These are phyloP conservation scores for Rhamnella rubrinervis DNA, from an alignment of 331 rosid species.

Conservation along the genomic window DNA sequence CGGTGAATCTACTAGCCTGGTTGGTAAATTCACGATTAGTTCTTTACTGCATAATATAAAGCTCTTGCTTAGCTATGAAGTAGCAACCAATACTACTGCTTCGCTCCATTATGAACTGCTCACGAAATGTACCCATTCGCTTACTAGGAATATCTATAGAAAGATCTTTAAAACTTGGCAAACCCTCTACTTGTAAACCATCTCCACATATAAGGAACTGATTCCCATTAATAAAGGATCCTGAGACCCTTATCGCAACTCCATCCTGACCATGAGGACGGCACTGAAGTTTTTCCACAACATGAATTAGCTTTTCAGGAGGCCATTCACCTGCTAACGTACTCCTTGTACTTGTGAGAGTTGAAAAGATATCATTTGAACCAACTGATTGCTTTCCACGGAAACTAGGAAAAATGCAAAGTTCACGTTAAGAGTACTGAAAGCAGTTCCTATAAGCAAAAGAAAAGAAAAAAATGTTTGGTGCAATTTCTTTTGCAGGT, in stretches of 20 bases:
- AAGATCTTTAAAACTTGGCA: constrained; percentile 86
- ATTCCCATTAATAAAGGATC: constrained; percentile 83
- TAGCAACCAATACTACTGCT: constrained; percentile 75
- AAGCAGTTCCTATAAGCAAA: too few species aligned
- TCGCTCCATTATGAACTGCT: constrained; percentile 81
- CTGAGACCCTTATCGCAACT: constrained; percentile 85
- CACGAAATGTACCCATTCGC: constrained; percentile 86
- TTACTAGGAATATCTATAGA: constrained; percentile 63
- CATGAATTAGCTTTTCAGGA: constrained; percentile 84
- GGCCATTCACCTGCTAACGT: constrained; percentile 95
- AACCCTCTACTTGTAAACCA: constrained; percentile 89
- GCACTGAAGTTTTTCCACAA: constrained; percentile 86
- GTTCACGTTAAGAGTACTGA: neutral
- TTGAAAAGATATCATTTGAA: constrained; percentile 49
- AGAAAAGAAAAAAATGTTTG: too few species aligned
- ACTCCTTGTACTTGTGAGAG: constrained; percentile 62
- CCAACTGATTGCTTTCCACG: constrained; percentile 71
- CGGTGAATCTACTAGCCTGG: neutral
- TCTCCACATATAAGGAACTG: constrained; percentile 98
- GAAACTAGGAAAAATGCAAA: constrained; percentile 47
- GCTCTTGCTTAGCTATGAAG: constrained; percentile 71
- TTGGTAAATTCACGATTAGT: neutral
- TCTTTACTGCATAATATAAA: constrained; percentile 62
- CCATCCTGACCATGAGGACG: constrained; percentile 77
- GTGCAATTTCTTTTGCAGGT: neutral